Evolutionary conservation across 352 stramenopile genomes (phyloP).

Genomic region (Discostella stelligera): DNA sequence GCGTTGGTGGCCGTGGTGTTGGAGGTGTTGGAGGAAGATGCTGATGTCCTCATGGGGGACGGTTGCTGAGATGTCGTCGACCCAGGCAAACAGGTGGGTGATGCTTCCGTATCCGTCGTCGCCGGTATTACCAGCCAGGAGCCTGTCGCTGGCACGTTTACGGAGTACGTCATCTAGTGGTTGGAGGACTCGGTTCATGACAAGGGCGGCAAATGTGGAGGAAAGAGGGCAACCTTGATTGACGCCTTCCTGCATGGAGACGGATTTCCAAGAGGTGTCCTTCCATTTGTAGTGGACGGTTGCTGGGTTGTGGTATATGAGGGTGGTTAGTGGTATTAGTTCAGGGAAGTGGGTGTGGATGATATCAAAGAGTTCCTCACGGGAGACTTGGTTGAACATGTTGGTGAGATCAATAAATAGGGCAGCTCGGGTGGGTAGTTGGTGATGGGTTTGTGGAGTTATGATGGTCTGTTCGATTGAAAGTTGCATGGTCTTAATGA

Average conservation of each 20-base stretch:
- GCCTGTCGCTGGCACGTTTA: neutral
- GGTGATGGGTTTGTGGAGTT: neutral
- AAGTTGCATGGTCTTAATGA: no score
- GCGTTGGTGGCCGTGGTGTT: neutral
- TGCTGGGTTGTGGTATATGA: neutral
- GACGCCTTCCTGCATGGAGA: conserved; percentile 24
- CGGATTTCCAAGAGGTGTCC: conserved; percentile 15
- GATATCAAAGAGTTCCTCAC: no score
- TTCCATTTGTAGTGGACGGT: conserved; percentile 16
- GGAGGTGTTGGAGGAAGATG: conserved; percentile 14
- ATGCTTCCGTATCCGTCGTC: conserved; percentile 18
- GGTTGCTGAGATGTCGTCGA: neutral
- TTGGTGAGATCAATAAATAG: neutral
- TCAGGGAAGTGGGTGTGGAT: neutral
- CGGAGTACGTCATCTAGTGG: neutral
- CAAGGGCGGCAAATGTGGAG: conserved; percentile 17
- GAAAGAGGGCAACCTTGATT: conserved; percentile 43
- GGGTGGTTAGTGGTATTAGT: neutral
- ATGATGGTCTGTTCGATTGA: no score
- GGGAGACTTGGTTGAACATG: no score
- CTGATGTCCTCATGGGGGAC: conserved; percentile 13
- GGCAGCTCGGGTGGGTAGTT: neutral
- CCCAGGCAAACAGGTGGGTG: conserved; percentile 17
- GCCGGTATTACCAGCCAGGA: conserved; percentile 2
- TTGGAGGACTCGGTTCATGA: conserved; percentile 13